Conservation (phyloP, 305 asterid species). For the Rubia tinctorum region DNA sequence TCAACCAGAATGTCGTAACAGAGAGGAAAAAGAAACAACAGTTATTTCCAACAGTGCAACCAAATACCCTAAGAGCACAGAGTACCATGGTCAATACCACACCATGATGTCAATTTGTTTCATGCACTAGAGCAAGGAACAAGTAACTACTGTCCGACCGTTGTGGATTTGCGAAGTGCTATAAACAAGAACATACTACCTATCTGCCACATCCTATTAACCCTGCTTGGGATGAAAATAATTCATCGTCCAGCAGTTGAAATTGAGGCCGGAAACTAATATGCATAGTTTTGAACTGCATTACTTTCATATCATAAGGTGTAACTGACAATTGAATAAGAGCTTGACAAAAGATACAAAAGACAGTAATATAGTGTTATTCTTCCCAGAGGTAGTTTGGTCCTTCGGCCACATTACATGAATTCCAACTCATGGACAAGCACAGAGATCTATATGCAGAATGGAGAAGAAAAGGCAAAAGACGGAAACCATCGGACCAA, state of each 20-base stretch:
- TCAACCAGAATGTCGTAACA: not conserved
- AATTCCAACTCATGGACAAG: not conserved
- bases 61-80: not conserved
- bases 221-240: not conserved
- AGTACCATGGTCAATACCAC: not conserved
- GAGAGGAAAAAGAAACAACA: not conserved
- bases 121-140: conserved; percentile 1
- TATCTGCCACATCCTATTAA: not conserved
- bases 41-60: not conserved
- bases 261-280: not conserved
- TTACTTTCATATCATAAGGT: not conserved
- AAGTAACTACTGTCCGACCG: not conserved
- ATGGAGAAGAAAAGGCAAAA: not conserved
- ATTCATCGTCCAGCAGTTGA: not conserved
- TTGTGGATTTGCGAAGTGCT: not conserved
- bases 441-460: not conserved
- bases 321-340: not conserved
- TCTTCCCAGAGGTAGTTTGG: not conserved
- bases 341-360: not conserved
- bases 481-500: not conserved
- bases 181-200: not conserved
- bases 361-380: not conserved
- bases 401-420: not conserved
- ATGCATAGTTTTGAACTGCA: not conserved
- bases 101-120: not conserved